These are phyloP conservation scores for Phytophthora citrophthora DNA, from an alignment of 352 stramenopile genomes.

Conservation along the genomic window DNA sequence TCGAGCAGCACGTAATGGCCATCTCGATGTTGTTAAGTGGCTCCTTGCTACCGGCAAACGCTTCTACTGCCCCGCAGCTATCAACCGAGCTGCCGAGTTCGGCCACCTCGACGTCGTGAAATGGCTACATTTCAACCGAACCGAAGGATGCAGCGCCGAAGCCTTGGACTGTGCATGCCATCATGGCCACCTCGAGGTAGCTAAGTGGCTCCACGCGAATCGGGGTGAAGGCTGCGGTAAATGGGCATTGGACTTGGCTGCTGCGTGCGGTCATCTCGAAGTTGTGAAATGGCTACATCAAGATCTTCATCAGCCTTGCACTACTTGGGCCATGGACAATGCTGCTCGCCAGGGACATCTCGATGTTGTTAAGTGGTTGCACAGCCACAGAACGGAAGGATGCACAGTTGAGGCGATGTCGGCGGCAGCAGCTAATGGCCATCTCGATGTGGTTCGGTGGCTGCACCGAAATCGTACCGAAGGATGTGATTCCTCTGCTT, in stretches of 20 bases:
- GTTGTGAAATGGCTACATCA: constrained; percentile 30
- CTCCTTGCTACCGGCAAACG: constrained; percentile 7
- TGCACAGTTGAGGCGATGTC: constrained; percentile 27
- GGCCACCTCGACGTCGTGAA: constrained; percentile 26
- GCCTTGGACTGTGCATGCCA: constrained; percentile 23
- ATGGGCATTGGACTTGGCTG: constrained; percentile 20
- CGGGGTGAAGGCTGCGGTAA: constrained; percentile 18
- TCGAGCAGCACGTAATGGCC: constrained; percentile 12
- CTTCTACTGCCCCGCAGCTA: constrained; percentile 26
- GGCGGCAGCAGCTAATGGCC: constrained; percentile 17
- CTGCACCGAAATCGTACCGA: constrained; percentile 18
- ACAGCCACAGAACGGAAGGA: constrained; percentile 15
- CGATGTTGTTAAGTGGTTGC: constrained; percentile 26
- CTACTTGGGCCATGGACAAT: constrained; percentile 26
- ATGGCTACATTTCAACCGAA: constrained; percentile 21
- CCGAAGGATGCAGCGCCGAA: constrained; percentile 22
- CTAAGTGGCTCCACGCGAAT: constrained; percentile 16
- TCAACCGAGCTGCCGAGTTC: constrained; percentile 24
- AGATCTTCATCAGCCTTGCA: constrained; percentile 15
- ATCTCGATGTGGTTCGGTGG: constrained; percentile 22
- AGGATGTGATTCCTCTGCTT: constrained; percentile 5
- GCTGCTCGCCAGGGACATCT: constrained; percentile 21
- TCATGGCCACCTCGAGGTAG: constrained; percentile 17
- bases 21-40: constrained; percentile 20
- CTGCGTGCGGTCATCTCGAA: constrained; percentile 16